Evolutionary conservation across 192 early-diverging fungal species (phyloP).

Genomic region (Funneliformis geosporum): DNA sequence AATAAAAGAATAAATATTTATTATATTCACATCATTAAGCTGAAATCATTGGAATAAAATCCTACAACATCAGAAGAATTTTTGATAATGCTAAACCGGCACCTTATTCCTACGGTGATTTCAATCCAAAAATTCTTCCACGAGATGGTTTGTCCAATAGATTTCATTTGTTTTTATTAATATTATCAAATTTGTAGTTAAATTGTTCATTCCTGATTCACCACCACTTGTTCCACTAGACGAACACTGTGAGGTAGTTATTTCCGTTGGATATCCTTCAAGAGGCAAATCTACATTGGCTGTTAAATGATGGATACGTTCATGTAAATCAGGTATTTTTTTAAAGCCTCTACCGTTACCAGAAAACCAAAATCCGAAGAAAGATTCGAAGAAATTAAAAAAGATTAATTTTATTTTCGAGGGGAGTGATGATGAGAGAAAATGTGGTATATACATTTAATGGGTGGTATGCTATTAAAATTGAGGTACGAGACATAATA

Average conservation of each 20-base stretch:
- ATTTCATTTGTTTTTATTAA: neutral
- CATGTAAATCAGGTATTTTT: conserved; percentile 66
- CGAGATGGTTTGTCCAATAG: conserved; percentile 42
- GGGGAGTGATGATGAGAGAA: conserved; percentile 19
- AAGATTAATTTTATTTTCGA: conserved; percentile 29
- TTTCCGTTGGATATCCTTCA: conserved; percentile 82
- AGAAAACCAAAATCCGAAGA: conserved; percentile 24
- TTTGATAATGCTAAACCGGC: conserved; percentile 58
- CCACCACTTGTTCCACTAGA: conserved; percentile 36
- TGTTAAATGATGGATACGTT: conserved; percentile 61
- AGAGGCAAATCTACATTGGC: conserved; percentile 84
- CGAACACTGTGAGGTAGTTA: conserved; percentile 55
- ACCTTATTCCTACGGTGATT: conserved; percentile 50
- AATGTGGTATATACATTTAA: conserved; percentile 22
- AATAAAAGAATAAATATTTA: no score
- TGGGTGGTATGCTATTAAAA: no score
- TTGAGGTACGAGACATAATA: no score
- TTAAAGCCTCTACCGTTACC: conserved; percentile 1
- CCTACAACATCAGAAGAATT: conserved; percentile 83
- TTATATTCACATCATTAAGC: conserved; percentile 59
- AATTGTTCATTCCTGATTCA: conserved; percentile 41
- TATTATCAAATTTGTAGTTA: conserved; percentile 21
- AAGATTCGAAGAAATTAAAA: conserved; percentile 31
- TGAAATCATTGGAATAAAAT: conserved; percentile 66
- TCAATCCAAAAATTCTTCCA: conserved; percentile 49